Evolutionary conservation across 805 yeast genomes (phyloP), one percentile per base, ranked within the genome.

Genomic region (Zygosaccharomyces bailii): DNA sequence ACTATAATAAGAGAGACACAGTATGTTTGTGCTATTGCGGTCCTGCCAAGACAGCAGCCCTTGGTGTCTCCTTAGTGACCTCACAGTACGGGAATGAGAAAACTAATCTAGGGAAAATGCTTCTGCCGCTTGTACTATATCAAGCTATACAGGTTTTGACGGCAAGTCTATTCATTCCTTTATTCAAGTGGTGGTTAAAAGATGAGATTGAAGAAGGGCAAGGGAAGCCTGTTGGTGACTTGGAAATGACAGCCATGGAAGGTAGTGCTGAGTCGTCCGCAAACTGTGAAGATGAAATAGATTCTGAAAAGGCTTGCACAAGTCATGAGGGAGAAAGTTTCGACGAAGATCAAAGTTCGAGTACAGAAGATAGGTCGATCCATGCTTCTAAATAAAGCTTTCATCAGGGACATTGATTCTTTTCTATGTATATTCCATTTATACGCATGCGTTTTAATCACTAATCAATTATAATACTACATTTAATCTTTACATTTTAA

Each of bases 11-110:
- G 53, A 63, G 70, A 41, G 96, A 89, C 57, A 78, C 96, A 0
- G 86, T 86, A 27, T 74, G 90, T 9, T 75, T 89, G 40, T 76
- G 88, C 84, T 73, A 87, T 47, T 86, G 96, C 65, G 96, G 95
- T 8, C 91, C 95, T 4, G 96, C 96, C 2, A 89, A 88, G 63
- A 88, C 96, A 1, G 96, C 95, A 0, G 96, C 96, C 0, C 70
- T 88, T 41, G 96, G 96, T 29, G 95, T 88, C 3, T 84, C 95
- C 1, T 70, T 88, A 40, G 73, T 84, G n/a, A 73, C 89, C 1
- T 78, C 91, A 0, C 91, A 85, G 61, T 88, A 86, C 60, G 95
- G 95, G 11, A 65, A 76, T 4, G 57, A 73, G 35, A 78, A 76
- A 54, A 70, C 74, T 7, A 70, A 79, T 52, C 67, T 87, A 50